phyloP scores from a whole-genome alignment of 805 yeast genomes.

The Sugiyamaella boreocaroliniensis region DNA sequence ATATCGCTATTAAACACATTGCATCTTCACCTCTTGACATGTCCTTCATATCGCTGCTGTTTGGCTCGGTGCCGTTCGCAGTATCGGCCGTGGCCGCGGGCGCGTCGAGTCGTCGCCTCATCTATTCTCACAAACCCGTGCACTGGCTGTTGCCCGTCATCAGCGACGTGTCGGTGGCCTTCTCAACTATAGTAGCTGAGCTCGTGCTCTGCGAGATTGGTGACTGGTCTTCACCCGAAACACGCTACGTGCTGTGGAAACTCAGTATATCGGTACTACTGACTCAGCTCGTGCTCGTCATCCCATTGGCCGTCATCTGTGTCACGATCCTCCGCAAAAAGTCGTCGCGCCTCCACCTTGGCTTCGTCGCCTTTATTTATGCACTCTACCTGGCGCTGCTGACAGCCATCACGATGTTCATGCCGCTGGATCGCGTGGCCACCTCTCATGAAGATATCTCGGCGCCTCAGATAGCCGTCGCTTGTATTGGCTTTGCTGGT shows the following conservation, averaged over 20 bases:
- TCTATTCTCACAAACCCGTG: background rate
- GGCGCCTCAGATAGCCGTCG: constrained; percentile 24
- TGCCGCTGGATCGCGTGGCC: constrained; percentile 24
- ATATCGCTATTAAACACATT: background rate
- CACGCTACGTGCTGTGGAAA: constrained; percentile 24
- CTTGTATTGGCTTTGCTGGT: constrained; percentile 35
- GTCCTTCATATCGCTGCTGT: constrained; percentile 1
- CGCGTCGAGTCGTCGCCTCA: constrained; percentile 12
- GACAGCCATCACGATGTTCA: constrained; percentile 23
- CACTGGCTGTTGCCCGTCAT: background rate
- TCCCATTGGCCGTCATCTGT: constrained; percentile 26
- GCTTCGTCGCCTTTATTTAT: constrained; percentile 14
- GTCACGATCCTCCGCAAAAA: constrained; percentile 4
- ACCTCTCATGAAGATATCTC: background rate
- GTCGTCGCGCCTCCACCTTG: background rate
- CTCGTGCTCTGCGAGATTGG: constrained; percentile 36
- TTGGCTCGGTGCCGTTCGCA: constrained; percentile 8
- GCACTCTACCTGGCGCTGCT: constrained; percentile 21
- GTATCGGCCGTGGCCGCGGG: constrained; percentile 9
- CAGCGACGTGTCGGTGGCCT: constrained; percentile 16
- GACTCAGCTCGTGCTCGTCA: constrained; percentile 25
- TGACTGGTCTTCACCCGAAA: constrained; percentile 18
- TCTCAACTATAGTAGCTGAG: constrained; percentile 26
- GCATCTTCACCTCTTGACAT: background rate
- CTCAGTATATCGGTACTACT: constrained; percentile 23